phyloP scores from a whole-genome alignment of 768 basidiomycete genomes.

The Lactarius evosmus region DNA sequence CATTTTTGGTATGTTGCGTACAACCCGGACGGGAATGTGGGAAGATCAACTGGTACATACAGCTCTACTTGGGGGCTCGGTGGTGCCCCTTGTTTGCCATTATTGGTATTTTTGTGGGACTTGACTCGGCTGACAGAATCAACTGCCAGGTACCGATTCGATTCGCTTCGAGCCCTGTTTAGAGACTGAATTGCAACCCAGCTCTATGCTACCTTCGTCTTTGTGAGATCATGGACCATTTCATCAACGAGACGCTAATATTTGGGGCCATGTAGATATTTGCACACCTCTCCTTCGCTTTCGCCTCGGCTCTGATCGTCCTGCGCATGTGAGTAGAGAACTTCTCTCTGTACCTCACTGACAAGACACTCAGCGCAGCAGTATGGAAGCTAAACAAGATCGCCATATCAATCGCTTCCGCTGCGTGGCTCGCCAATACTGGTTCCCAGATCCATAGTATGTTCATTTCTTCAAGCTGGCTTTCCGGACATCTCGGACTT shows the following conservation, averaged over 20 bases:
- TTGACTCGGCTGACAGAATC: not conserved
- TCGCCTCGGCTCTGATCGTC: conserved; percentile 15
- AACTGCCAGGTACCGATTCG: not conserved
- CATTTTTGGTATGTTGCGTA: not conserved
- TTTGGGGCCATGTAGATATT: not conserved
- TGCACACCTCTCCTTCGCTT: not conserved
- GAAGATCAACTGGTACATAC: not conserved
- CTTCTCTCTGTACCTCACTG: not conserved
- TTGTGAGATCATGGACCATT: not conserved
- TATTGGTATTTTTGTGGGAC: not conserved
- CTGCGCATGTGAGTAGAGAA: conserved; percentile 18
- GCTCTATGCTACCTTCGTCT: not conserved
- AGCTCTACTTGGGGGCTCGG: not conserved
- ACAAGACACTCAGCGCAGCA: not conserved
- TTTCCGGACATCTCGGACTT: not conserved
- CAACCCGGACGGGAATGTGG: not conserved
- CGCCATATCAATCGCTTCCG: not conserved
- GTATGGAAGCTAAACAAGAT: conserved; percentile 12
- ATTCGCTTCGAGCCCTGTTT: not conserved
- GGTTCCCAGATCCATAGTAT: not conserved
- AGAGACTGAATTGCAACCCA: not conserved
- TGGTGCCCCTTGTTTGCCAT: not conserved
- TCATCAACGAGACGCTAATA: not conserved
- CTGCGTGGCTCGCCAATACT: not conserved
- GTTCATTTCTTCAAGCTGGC: not conserved